Evolutionary conservation across 2,329 filamentous ascomycete genomes (phyloP), one percentile per base, ranked within the genome.

Genomic region (Venturiaceae sp.): DNA sequence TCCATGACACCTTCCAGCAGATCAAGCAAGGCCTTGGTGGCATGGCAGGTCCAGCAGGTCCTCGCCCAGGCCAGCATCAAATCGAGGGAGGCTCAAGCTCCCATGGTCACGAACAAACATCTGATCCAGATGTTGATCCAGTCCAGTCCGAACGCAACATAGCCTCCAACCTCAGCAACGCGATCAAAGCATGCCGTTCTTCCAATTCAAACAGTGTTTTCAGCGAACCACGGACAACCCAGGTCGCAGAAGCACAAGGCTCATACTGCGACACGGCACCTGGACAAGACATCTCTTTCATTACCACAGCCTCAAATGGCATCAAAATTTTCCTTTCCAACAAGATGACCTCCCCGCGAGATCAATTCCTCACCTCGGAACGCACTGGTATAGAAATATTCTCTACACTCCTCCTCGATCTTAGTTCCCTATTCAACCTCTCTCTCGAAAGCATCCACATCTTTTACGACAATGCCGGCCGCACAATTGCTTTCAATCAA

Each of bases 401-500:
- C 67, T 84, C 88, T 8, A 70, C 71, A 2, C 69, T 95, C 5
- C 77, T 96, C 7, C 75, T 81, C 30, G 87, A 92, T 14, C 79
- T 90, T 11, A 85, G 83, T 2, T 77, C 76, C 36, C 80, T 95
- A 11, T 97, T 96, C 70, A 80, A 82, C 2, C 79, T 97, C 26
- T 77, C 83, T 1, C 77, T 82, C 0, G 77, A 81, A 33, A 84
- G 84, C 3, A 71, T 97, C 59, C 92, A 95, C 69, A 87, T 97
- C 55, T 97, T 92, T 74, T 90, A 91, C 66, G 92, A 96, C 65
- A 83, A 86, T 41, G 73, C 76, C 3, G 88, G 90, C 4, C 83
- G 82, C 58, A 92, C 90, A 0, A 96, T 99, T 62, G 94, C 92
- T 0, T 99, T 99, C 78, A 99, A 99, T 69, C 82, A 83, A 8